Base-by-base conservation (phyloP, 495 filamentous ascomycete genomes). In the Aspergillus asperescens region DNA sequence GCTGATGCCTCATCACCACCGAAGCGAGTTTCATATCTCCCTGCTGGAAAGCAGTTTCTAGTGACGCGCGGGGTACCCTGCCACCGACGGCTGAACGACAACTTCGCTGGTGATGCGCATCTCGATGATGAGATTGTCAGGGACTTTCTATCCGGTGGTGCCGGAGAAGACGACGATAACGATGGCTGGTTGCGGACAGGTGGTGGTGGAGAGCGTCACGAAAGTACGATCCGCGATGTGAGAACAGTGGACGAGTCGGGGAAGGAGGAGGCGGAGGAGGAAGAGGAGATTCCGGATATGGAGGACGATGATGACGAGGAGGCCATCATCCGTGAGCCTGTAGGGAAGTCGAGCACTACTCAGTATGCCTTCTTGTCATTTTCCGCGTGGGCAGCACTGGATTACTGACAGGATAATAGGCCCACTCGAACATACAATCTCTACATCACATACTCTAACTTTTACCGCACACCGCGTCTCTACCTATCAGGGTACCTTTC, bases 301-400 rank as follows among this genome's bases (percentile, higher is more conserved):
- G 93, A 97, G 60, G 93, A 98, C 61, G 92, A 96, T 50, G 92
- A 97, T 58, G 93, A 97, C 53, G 90, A 95, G 57, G 92, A 96
- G 73, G 93, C 93, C 20, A 97, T 99, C 63, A 96, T 99, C 56
- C 74, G 87, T 3, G 93, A 95, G 62, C 75, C 77, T 3, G 81
- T 81, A 47, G 73, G 70, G 18, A 60, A 62, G 19, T 74, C 76
- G 4, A 79, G 77, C 23, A 81, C 77, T 18, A 82, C 81, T 57
- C 82, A 86, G 90, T 93, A 70, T 70, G 87, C 76, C n/a, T 38
- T 23, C 46, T 7, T 24, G 18, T 42, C 27, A 25, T 51, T 10
- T 25, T 34, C n/a, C 13, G n/a, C n/a, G n/a, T n/a, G n/a, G 7
- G 5, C 20, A 19, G 32, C 16, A n/a, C n/a, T 35, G n/a, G 12